Percentiles rank a stretch among this genome's conserved stretches.
These are phyloP conservation scores for Sporothrix protearum DNA, from an alignment of 2,329 filamentous ascomycete genomes.

Conservation along the genomic window DNA sequence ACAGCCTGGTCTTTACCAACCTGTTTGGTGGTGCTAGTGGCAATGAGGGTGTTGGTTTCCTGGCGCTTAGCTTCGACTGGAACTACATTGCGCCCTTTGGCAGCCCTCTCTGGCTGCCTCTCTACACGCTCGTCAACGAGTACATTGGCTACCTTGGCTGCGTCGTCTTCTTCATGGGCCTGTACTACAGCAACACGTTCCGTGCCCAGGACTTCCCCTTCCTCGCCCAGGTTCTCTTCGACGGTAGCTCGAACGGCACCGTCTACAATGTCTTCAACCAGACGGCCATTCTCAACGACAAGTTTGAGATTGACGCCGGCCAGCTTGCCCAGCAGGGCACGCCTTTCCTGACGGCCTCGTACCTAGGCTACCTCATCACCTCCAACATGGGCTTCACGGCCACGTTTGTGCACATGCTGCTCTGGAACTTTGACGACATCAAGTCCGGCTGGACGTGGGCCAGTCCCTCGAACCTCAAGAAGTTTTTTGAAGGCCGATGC, in stretches of 20 bases:
- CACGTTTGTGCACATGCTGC: constrained; percentile 40
- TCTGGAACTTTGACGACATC: constrained; percentile 28
- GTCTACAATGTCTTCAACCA: constrained; percentile 42
- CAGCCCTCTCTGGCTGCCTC: constrained; percentile 36
- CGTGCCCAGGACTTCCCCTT: constrained; percentile 42
- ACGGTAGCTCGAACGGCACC: constrained; percentile 36
- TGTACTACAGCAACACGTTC: constrained; percentile 46
- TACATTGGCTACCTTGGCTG: constrained; percentile 39
- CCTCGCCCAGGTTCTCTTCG: constrained; percentile 43
- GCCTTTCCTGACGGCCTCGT: constrained; percentile 42
- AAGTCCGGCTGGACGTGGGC: constrained; percentile 26
- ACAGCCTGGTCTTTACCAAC: constrained; percentile 36
- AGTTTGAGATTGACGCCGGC: constrained; percentile 39
- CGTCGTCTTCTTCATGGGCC: constrained; percentile 38
- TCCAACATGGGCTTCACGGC: constrained; percentile 48
- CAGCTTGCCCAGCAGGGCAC: constrained; percentile 38
- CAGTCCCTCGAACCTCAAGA: constrained; percentile 18
- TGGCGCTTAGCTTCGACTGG: constrained; percentile 41
- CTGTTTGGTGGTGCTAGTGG: constrained; percentile 42
- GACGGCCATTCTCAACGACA: constrained; percentile 39
- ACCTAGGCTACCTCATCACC: constrained; percentile 41
- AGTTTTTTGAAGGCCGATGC: constrained; percentile 17
- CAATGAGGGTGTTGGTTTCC: constrained; percentile 44
- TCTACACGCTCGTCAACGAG: constrained; percentile 40
- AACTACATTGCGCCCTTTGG: constrained; percentile 42